Evolutionary conservation across 495 filamentous ascomycete species (phyloP).

Genomic region (Neurospora africana): DNA sequence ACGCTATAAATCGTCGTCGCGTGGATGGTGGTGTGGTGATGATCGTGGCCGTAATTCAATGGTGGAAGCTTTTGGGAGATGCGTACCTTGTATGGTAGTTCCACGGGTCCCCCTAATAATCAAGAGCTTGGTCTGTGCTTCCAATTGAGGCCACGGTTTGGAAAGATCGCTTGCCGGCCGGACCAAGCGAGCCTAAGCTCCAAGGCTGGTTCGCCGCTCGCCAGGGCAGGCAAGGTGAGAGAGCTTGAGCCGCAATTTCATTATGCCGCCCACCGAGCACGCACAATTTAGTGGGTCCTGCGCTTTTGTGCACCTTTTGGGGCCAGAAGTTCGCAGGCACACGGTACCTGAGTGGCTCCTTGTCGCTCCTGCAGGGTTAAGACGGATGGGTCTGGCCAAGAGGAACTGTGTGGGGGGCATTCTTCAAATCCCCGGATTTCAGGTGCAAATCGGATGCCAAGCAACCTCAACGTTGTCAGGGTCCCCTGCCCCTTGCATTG

Average conservation of each 20-base stretch:
- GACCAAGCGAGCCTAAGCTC: not conserved
- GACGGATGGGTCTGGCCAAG: not conserved
- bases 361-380: not conserved
- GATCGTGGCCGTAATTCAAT: not conserved
- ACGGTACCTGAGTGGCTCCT: not conserved
- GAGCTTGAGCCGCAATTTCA: constrained; percentile 11
- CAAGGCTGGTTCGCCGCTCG: not conserved
- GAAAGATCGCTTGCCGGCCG: constrained; percentile 4
- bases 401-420: not conserved
- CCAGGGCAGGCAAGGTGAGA: not conserved
- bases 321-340: not conserved
- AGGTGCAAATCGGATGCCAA: not conserved
- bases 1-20: not conserved
- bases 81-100: constrained; percentile 1
- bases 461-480: not conserved
- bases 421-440: not conserved
- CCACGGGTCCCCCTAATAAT: constrained; percentile 15
- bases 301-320: not conserved
- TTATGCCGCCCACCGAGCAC: constrained; percentile 8
- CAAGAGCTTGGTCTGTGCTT: constrained; percentile 17
- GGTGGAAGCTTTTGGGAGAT: constrained; percentile 10
- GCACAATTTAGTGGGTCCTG: not conserved
- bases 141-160: constrained; percentile 30
- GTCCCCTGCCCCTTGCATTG: not conserved
- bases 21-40: constrained; percentile 1